phyloP scores from a whole-genome alignment of 2,329 filamentous ascomycete genomes.

The Scortechinia acanthostroma region DNA sequence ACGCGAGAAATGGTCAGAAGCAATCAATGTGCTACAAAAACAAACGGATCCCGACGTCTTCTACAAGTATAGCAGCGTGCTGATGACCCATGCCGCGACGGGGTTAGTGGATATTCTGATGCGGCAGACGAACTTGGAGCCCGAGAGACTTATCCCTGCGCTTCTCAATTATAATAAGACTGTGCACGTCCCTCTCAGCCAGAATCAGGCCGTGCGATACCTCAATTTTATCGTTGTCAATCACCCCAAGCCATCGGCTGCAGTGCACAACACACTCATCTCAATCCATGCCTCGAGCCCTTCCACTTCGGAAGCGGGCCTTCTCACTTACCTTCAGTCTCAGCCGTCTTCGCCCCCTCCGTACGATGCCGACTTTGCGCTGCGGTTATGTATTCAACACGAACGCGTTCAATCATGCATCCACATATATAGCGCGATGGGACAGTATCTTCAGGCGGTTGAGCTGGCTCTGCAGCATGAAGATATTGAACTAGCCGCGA shows the following conservation, averaged over 20 bases:
- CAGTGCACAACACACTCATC: constrained; percentile 92
- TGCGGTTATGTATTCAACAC: constrained; percentile 90
- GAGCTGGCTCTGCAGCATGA: constrained; percentile 85
- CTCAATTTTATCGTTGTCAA: constrained; percentile 89
- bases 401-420: constrained; percentile 88
- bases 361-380: constrained; percentile 92
- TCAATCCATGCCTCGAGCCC: constrained; percentile 88
- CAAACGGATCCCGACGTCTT: constrained; percentile 90
- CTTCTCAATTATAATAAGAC: constrained; percentile 87
- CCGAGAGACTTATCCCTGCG: constrained; percentile 83
- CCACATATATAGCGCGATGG: constrained; percentile 95
- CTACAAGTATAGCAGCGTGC: constrained; percentile 92
- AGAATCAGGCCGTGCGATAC: constrained; percentile 91
- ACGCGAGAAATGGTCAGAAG: constrained; percentile 83
- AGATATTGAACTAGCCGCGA: constrained; percentile 80
- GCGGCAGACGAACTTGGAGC: constrained; percentile 78
- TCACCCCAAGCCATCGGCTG: constrained; percentile 71
- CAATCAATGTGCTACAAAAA: constrained; percentile 80
- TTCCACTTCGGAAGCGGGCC: constrained; percentile 74
- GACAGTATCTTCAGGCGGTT: constrained; percentile 86
- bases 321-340: constrained; percentile 82
- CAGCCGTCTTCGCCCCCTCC: constrained; percentile 73
- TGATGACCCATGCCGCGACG: constrained; percentile 80
- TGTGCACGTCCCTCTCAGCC: constrained; percentile 55
- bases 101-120: constrained; percentile 93